Base-by-base conservation (phyloP, 306 rosid species). In the Trichosanthes truncata region DNA sequence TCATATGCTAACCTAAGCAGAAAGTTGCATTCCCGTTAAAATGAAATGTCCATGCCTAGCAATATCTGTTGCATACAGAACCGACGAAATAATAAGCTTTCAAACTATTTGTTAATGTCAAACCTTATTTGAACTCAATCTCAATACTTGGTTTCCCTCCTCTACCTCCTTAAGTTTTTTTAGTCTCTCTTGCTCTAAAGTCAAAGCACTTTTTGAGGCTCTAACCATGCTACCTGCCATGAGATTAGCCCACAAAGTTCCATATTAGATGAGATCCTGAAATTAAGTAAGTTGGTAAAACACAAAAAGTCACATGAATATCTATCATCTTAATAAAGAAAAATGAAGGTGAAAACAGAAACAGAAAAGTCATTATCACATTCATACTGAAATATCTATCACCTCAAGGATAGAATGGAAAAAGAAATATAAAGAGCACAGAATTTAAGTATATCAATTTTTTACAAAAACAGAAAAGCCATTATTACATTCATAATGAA, bases 171-270 rank as follows among this genome's bases (percentile, higher is more conserved):
- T 84, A 80, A 92, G 77, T 82, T 87, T 90, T 80, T 91, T 93
- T 25, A 90, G 84, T 83, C 98, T 92, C 56, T 56, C 87, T 18
- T 79, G 87, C 84, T 94, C 97, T 66, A 94, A 67, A 80, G 80
- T 86, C 78, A 87, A 81, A 89, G 97, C 97, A 88, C 74, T 86
- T 81, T 84, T 80, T 33, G 96, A 90, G 20, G 88, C 96, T 83
- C 84, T 87, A 68, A 84, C 74, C 20, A 85, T 53, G 75, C 80
- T 80, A 86, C 89, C 97, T 94, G 82, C 79, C 82, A 85, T 82
- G 74, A 80, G 45, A 46, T 56, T 72, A 51, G 79, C 41, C 74
- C 62, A 48, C 33, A 45, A 48, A 51, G 31, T 49, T 82, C 73
- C 60, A 83, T 23, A 69, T 56, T 79, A 38, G 40, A 79, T 7